These are phyloP conservation scores for Macrophomina pseudophaseolina DNA, from an alignment of 2,329 filamentous ascomycete species.

Conservation along the genomic window DNA sequence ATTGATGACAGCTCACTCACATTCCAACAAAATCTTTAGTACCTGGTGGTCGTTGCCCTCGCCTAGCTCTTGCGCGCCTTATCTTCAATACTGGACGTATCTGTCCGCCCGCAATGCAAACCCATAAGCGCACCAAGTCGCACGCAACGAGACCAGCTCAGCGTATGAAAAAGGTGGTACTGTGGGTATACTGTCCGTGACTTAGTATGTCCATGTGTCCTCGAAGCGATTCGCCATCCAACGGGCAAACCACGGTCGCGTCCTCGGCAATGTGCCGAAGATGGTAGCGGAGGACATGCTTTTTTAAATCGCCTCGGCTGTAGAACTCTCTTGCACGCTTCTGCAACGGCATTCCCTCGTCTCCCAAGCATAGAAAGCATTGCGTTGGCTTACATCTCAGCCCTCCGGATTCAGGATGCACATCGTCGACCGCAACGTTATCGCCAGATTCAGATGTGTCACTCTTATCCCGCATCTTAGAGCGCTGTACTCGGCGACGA, in stretches of 20 bases:
- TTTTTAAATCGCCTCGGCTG: slow-evolving; percentile 18
- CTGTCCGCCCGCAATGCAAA: no score
- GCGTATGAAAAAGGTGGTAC: not conserved
- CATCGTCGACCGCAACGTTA: not conserved
- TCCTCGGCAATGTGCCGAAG: not conserved
- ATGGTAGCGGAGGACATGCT: slow-evolving; percentile 5
- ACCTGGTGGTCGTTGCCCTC: no score
- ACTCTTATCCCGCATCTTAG: not conserved
- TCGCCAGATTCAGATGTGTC: not conserved
- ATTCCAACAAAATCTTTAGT: no score
- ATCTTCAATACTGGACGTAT: no score
- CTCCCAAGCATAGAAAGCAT: slow-evolving; percentile 20
- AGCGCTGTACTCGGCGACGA: not conserved
- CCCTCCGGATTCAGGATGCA: not conserved
- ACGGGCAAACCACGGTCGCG: not conserved
- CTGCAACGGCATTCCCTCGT: not conserved
- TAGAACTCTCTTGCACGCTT: slow-evolving; percentile 4
- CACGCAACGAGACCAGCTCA: not conserved
- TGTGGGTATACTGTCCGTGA: not conserved
- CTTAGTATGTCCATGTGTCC: not conserved
- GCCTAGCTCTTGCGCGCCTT: no score
- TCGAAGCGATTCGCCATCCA: not conserved
- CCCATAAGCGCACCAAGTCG: no score
- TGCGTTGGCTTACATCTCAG: slow-evolving; percentile 10
- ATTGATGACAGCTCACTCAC: no score